phyloP scores from a whole-genome alignment of 1,284 basidiomycete species.

The Cryptococcus sp. region DNA sequence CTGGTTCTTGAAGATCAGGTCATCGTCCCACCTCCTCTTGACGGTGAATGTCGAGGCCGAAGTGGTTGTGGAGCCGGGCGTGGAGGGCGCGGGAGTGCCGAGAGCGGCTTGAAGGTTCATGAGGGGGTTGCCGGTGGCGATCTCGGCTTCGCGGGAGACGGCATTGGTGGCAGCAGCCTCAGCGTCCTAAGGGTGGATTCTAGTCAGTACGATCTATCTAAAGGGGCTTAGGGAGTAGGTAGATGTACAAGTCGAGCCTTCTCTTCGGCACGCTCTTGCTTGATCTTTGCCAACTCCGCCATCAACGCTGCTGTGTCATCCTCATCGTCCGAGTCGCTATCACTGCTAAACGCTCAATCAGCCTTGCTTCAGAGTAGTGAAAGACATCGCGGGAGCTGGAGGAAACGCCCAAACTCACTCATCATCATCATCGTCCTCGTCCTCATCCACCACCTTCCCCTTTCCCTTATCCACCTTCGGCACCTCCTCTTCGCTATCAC shows the following conservation, averaged over 20 bases:
- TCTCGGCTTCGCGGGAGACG: constrained; percentile 69
- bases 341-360: constrained; percentile 12
- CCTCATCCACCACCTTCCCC: constrained; percentile 46
- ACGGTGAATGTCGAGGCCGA: constrained; percentile 63
- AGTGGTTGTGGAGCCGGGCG: constrained; percentile 63
- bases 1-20: constrained; percentile 96
- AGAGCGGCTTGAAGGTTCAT: constrained; percentile 84
- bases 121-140: constrained; percentile 79
- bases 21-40: constrained; percentile 92
- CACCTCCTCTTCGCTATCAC: constrained; percentile 58
- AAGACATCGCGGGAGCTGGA: background rate
- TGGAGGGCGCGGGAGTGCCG: constrained; percentile 58
- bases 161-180: constrained; percentile 67
- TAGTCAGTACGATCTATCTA: too few species aligned
- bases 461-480: constrained; percentile 40
- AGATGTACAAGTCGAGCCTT: constrained; percentile 59
- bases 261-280: constrained; percentile 87
- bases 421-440: constrained; percentile 36
- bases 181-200: constrained; percentile 56
- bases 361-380: background rate
- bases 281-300: constrained; percentile 91
- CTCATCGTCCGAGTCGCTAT: constrained; percentile 62
- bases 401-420: constrained; percentile 18
- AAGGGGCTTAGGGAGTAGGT: background rate
- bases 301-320: constrained; percentile 89